A percentile compares a stretch with the other conserved stretches of the same genome.
These are phyloP conservation scores for Albophoma yamanashiensis DNA, from an alignment of 2,329 filamentous ascomycete genomes.

Conservation along the genomic window DNA sequence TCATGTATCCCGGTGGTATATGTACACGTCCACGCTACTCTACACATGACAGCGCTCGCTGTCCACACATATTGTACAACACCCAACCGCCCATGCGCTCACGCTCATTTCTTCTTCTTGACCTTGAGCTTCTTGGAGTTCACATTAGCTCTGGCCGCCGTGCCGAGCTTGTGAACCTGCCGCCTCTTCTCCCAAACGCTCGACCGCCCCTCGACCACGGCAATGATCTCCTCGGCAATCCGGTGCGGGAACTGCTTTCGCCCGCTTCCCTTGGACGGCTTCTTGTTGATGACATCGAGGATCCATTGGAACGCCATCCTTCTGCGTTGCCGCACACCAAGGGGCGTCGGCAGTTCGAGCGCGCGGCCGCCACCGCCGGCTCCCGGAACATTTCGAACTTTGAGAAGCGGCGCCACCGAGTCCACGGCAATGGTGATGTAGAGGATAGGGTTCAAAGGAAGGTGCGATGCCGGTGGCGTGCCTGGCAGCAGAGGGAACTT, in stretches of 20 bases:
- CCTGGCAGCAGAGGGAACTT: slow-evolving; percentile 63
- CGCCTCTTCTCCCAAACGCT: slow-evolving; percentile 74
- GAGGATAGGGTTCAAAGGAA: slow-evolving; percentile 79
- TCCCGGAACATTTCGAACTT: slow-evolving; percentile 65
- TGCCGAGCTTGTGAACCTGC: slow-evolving; percentile 69
- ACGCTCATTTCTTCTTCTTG: slow-evolving; percentile 22
- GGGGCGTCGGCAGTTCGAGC: slow-evolving; percentile 71
- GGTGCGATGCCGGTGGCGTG: slow-evolving; percentile 62
- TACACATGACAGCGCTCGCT: not conserved
- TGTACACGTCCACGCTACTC: not conserved
- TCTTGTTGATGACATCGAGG: slow-evolving; percentile 69
- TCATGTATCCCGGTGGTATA: not conserved
- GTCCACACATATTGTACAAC: not conserved
- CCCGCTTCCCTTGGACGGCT: slow-evolving; percentile 61
- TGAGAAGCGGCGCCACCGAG: slow-evolving; percentile 80
- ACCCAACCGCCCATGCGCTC: too few species aligned
- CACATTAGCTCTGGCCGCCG: slow-evolving; percentile 66
- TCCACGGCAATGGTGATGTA: slow-evolving; percentile 90
- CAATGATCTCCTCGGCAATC: slow-evolving; percentile 76
- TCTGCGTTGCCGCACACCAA: slow-evolving; percentile 64
- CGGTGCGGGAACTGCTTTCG: slow-evolving; percentile 63
- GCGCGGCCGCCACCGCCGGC: slow-evolving; percentile 77
- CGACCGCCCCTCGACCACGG: slow-evolving; percentile 79
- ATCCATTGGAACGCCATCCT: slow-evolving; percentile 83
- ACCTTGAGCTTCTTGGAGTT: slow-evolving; percentile 24